Evolutionary conservation across 495 filamentous ascomycete species (phyloP), one percentile per base, ranked within the genome.

Genomic region (Rusavskia elegans): DNA sequence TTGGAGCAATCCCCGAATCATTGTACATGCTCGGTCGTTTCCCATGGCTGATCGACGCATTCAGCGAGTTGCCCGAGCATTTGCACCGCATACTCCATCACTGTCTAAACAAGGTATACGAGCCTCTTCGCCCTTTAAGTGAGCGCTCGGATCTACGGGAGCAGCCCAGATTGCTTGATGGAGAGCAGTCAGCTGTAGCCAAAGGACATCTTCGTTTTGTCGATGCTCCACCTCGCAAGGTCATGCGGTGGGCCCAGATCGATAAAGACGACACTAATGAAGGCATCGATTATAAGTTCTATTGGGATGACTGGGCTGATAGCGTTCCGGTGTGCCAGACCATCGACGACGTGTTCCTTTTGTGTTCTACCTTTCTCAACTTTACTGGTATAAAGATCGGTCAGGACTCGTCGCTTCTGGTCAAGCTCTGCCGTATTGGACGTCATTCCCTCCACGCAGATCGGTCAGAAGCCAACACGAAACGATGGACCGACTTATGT

Each of bases 241-340:
- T 76, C 5, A 62, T 90, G 48, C 76, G 80, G 51, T 93, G 87
- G 87, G 82, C 87, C 19, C 79, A 82, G 57, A 71, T 87, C 14
- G 89, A 95, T 53, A 79, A 77, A 55, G 74, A 74, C 48, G 87
- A 89, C 55, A 77, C 72, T 6, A 78, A 75, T 38, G 85, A 89
- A 59, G 82, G 81, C 7, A 76, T 72, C 5, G 77, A 81, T 45
- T 95, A 94, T 61, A 76, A 84, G 25, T 97, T 93, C 63, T 99
- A 97, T 66, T 95, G 88, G 81, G 90, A 96, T 53, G 89, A 97
- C 51, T 99, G 93, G 93, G 74, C 83, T 10, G 90, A 97, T 55
- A 90, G 88, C 55, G 72, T 97, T 29, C 93, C 93, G 2, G 67
- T 94, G 10, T 97, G 92, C 60, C 89, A 94, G 61, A 83, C 71